A percentile compares a stretch with the other conserved stretches of the same genome.
Conservation (phyloP, 2,329 filamentous ascomycete genomes). For the Ophiobolus disseminans region DNA sequence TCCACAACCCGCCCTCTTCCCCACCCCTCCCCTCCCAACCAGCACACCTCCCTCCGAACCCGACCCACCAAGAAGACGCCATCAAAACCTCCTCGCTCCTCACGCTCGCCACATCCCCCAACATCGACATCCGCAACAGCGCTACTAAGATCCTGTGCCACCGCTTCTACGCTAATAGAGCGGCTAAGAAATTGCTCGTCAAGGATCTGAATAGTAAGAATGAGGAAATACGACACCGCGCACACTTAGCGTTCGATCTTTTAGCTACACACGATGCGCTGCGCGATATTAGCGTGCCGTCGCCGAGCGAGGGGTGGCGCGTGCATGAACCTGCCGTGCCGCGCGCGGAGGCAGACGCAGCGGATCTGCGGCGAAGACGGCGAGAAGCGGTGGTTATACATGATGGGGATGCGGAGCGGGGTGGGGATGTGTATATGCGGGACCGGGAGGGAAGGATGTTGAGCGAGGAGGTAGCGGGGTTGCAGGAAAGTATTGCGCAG, state of each 20-base stretch:
- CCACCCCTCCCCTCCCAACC: slow-evolving; percentile 50
- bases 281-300: slow-evolving; percentile 12
- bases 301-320: slow-evolving; percentile 8
- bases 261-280: slow-evolving; percentile 33
- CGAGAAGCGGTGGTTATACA: slow-evolving; percentile 91
- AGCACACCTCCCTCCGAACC: slow-evolving; percentile 53
- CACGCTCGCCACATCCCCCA: slow-evolving; percentile 51
- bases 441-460: slow-evolving; percentile 25
- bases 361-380: slow-evolving; percentile 73
- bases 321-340: slow-evolving; percentile 9
- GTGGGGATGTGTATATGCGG: slow-evolving; percentile 78
- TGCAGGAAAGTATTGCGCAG: not conserved
- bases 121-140: slow-evolving; percentile 53
- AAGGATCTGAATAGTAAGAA: slow-evolving; percentile 35
- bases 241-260: slow-evolving; percentile 36
- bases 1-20: slow-evolving; percentile 72
- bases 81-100: slow-evolving; percentile 52
- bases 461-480: too few relatives aligned
- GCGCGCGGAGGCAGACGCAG: slow-evolving; percentile 55
- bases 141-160: slow-evolving; percentile 48
- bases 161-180: slow-evolving; percentile 36
- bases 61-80: slow-evolving; percentile 71
- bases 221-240: slow-evolving; percentile 23
- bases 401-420: slow-evolving; percentile 70
- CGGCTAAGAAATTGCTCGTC: slow-evolving; percentile 26